Conservation (phyloP, 164 flowering plant species). For the Piper betle region DNA sequence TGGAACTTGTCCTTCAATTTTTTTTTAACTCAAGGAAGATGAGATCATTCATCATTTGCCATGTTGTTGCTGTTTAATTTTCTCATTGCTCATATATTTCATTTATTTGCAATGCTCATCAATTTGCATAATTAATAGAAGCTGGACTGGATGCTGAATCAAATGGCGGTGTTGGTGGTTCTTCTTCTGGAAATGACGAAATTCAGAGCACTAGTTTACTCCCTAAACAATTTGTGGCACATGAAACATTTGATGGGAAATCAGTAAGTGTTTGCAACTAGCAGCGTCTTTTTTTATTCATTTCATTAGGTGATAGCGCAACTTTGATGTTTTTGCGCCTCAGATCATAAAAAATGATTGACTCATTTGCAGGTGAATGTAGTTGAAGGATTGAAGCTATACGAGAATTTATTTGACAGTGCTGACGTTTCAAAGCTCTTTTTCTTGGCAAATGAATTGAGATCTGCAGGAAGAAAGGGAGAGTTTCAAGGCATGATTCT, state of each 20-base stretch:
- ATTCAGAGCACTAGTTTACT: conserved; percentile 19
- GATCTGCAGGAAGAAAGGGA: conserved; percentile 64
- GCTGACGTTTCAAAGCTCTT: conserved; percentile 47
- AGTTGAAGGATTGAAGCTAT: conserved; percentile 65
- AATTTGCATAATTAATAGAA: conserved; percentile 8
- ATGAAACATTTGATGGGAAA: conserved; percentile 56
- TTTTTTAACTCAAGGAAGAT: no score
- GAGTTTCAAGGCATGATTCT: conserved; percentile 65
- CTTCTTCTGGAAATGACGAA: conserved; percentile 22
- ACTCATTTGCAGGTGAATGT: conserved; percentile 45
- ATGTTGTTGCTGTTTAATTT: no score
- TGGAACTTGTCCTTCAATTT: no score
- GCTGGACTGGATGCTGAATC: conserved; percentile 10
- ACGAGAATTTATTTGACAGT: conserved; percentile 38
- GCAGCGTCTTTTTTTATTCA: background rate
- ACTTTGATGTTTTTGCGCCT: background rate
- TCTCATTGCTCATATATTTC: no score
- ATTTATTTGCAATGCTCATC: no score
- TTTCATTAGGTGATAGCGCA: background rate
- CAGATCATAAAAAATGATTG: background rate
- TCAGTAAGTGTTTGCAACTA: conserved; percentile 22
- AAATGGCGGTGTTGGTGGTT: conserved; percentile 17
- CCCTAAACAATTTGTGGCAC: conserved; percentile 46
- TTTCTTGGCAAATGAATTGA: conserved; percentile 60
- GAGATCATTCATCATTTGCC: no score